These are phyloP conservation scores for Backusella tuberculispora DNA, from an alignment of 192 early-diverging fungal species.

Conservation along the genomic window DNA sequence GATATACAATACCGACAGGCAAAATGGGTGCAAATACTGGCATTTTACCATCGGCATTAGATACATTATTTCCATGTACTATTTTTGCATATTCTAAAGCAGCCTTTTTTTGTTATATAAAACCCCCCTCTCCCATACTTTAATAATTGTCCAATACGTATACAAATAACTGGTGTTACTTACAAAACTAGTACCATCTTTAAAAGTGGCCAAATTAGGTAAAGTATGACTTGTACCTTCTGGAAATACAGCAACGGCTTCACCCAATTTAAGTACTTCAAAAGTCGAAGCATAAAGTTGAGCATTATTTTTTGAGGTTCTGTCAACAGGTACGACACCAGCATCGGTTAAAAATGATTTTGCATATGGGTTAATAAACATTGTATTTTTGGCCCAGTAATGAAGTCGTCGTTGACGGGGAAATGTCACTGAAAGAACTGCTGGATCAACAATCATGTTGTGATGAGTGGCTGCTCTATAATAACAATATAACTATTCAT, in stretches of 20 bases:
- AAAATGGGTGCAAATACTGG: conserved; percentile 35
- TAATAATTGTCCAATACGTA: not conserved
- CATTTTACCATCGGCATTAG: conserved; percentile 25
- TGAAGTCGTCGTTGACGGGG: conserved; percentile 49
- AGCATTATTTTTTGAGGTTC: conserved; percentile 52
- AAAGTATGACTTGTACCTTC: conserved; percentile 53
- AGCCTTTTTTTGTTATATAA: conserved; percentile 36
- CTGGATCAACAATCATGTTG: conserved; percentile 59
- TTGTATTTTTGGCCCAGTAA: conserved; percentile 57
- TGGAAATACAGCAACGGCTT: conserved; percentile 54
- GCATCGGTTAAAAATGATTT: conserved; percentile 33
- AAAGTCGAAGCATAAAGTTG: conserved; percentile 46
- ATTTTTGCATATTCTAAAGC: conserved; percentile 52
- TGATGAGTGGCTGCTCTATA: conserved; percentile 46
- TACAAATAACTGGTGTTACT: no score
- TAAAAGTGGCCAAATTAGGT: conserved; percentile 43
- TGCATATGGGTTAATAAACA: conserved; percentile 45
- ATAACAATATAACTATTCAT: not conserved
- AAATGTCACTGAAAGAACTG: conserved; percentile 43
- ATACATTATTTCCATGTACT: conserved; percentile 25
- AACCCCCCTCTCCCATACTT: not conserved
- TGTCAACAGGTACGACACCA: conserved; percentile 57
- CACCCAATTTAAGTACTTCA: conserved; percentile 47
- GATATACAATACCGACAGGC: conserved; percentile 53
- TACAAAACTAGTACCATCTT: conserved; percentile 56